Evolutionary conservation across 108 stramenopile genomes (phyloP).

Genomic region (Cyclotella atomus): DNA sequence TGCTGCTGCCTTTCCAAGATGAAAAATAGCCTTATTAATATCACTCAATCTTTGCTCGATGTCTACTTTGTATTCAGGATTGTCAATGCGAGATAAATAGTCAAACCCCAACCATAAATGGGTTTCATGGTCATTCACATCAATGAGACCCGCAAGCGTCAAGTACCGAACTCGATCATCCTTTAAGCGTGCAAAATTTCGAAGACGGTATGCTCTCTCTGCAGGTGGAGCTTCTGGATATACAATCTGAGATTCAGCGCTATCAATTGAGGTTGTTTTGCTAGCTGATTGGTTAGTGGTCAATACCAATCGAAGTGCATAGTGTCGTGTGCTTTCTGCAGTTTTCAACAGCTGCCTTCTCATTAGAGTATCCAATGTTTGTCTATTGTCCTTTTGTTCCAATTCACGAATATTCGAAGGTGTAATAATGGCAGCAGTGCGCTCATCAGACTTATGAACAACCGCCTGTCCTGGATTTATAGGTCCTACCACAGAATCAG

Average conservation of each 20-base stretch:
- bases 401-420: slow-evolving; percentile 38
- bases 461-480: slow-evolving; percentile 33
- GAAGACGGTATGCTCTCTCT: slow-evolving; percentile 38
- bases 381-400: not conserved
- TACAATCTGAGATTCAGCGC: not conserved
- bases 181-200: slow-evolving; percentile 33
- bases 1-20: slow-evolving; percentile 31
- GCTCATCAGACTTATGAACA: slow-evolving; percentile 36
- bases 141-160: slow-evolving; percentile 44
- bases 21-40: slow-evolving; percentile 40
- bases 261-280: not conserved
- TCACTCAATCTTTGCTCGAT: slow-evolving; percentile 31
- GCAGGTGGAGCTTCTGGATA: slow-evolving; percentile 34
- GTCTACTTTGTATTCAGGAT: slow-evolving; percentile 30
- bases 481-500: slow-evolving; percentile 35
- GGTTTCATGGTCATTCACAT: slow-evolving; percentile 39
- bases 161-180: slow-evolving; percentile 35
- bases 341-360: slow-evolving; percentile 38
- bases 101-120: slow-evolving; percentile 48
- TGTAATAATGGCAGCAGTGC: slow-evolving; percentile 43
- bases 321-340: slow-evolving; percentile 36
- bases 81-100: slow-evolving; percentile 33
- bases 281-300: slow-evolving; percentile 14
- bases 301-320: slow-evolving; percentile 38
- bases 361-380: slow-evolving; percentile 18